These are phyloP conservation scores for Arthrobotrys entomopaga DNA, from an alignment of 2,329 filamentous ascomycete species.

Conservation along the genomic window DNA sequence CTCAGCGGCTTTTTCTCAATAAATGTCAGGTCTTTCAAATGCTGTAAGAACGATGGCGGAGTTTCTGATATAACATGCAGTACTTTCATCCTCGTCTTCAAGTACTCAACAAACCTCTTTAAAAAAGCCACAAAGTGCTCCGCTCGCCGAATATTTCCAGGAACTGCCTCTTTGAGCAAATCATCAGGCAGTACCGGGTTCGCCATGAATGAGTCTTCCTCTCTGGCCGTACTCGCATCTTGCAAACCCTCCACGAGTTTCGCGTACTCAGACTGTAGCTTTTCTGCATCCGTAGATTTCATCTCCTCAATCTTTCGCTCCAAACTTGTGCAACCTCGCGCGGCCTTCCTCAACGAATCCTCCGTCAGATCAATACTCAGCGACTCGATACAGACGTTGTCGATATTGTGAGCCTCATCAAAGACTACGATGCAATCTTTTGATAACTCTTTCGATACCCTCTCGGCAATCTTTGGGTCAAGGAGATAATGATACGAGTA, in stretches of 20 bases:
- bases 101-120: constrained; percentile 95
- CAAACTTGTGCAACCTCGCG: constrained; percentile 86
- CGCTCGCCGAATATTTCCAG: constrained; percentile 92
- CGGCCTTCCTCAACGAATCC: constrained; percentile 89
- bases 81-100: constrained; percentile 98
- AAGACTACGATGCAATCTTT: constrained; percentile 99
- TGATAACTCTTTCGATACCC: constrained; percentile 92
- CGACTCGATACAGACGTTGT: constrained; percentile 98
- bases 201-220: constrained; percentile 96
- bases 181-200: constrained; percentile 95
- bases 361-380: constrained; percentile 96
- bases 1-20: constrained; percentile 95
- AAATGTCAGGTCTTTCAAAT: constrained; percentile 94
- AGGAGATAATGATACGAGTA: constrained; percentile 99
- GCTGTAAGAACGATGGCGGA: constrained; percentile 88
- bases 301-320: constrained; percentile 92
- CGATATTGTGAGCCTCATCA: constrained; percentile 98
- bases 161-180: constrained; percentile 91
- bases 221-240: constrained; percentile 85
- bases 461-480: constrained; percentile 95
- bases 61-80: constrained; percentile 97
- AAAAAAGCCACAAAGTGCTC: constrained; percentile 96
- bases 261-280: constrained; percentile 92
- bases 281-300: constrained; percentile 93
- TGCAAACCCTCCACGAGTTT: constrained; percentile 92